These are phyloP conservation scores for Peziza echinospora DNA, from an alignment of 495 filamentous ascomycete genomes.

Conservation along the genomic window DNA sequence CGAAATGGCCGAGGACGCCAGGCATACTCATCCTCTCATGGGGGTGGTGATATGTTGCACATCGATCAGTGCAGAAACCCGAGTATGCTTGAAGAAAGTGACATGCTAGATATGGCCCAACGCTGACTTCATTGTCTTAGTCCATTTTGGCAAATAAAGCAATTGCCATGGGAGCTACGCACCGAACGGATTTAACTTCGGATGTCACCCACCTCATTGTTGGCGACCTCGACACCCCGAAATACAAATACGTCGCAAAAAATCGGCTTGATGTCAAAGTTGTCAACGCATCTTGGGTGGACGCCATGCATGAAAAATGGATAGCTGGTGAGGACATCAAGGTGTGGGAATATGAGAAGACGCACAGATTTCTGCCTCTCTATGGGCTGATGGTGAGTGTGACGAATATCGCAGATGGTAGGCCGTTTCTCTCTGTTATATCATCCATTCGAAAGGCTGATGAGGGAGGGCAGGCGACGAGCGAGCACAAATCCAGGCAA, in stretches of 20 bases:
- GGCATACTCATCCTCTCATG: conserved; percentile 39
- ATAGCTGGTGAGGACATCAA: conserved; percentile 61
- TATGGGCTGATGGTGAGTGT: conserved; percentile 52
- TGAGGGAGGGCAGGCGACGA: conserved; percentile 38
- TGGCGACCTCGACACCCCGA: conserved; percentile 64
- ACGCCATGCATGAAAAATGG: conserved; percentile 65
- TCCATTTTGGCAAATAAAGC: conserved; percentile 45
- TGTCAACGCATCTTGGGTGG: conserved; percentile 58
- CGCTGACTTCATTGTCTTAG: conserved; percentile 25
- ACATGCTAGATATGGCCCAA: background rate
- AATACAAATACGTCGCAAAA: conserved; percentile 87
- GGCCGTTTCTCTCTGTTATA: conserved; percentile 17
- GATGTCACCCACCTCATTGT: conserved; percentile 91
- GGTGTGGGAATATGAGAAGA: conserved; percentile 38
- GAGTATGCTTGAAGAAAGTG: conserved; percentile 31
- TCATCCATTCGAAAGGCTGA: background rate
- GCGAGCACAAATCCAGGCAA: conserved; percentile 43
- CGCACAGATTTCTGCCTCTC: conserved; percentile 40
- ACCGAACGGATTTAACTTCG: conserved; percentile 78
- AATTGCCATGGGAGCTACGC: conserved; percentile 61
- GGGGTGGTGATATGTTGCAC: conserved; percentile 86
- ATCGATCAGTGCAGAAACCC: conserved; percentile 54
- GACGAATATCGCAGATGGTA: conserved; percentile 76
- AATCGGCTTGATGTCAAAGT: conserved; percentile 67
- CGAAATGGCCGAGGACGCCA: conserved; percentile 14